These are phyloP conservation scores for Cephalotrichum gorgonifer DNA, from an alignment of 2,329 filamentous ascomycete species.

Conservation along the genomic window DNA sequence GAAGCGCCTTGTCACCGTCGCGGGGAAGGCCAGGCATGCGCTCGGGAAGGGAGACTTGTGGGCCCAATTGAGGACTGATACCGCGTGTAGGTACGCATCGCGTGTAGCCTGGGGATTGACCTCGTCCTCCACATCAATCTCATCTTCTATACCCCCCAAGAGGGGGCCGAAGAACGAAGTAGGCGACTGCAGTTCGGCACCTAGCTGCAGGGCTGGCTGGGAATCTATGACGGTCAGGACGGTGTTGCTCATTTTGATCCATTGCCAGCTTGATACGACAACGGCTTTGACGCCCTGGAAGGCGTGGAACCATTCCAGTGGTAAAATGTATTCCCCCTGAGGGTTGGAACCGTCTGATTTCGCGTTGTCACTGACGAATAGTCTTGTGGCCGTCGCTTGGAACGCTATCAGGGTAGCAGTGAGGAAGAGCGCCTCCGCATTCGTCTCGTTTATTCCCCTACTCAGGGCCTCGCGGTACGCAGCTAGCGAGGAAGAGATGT, in stretches of 20 bases:
- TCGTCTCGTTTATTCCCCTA: slow-evolving; percentile 44
- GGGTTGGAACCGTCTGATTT: slow-evolving; percentile 22
- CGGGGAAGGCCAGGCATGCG: slow-evolving; percentile 52
- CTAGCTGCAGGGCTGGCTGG: slow-evolving; percentile 50
- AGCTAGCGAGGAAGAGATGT: slow-evolving; percentile 52
- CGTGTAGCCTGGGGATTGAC: slow-evolving; percentile 19
- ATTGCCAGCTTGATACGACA: slow-evolving; percentile 54
- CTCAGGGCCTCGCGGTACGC: slow-evolving; percentile 48
- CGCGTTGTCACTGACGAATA: slow-evolving; percentile 47
- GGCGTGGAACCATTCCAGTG: slow-evolving; percentile 55
- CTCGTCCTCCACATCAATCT: slow-evolving; percentile 29
- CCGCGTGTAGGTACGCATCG: slow-evolving; percentile 48
- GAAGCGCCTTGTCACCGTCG: slow-evolving; percentile 51
- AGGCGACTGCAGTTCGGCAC: slow-evolving; percentile 35
- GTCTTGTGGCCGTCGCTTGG: slow-evolving; percentile 52
- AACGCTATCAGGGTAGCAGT: slow-evolving; percentile 57
- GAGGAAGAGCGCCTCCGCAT: slow-evolving; percentile 53
- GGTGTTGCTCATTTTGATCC: slow-evolving; percentile 45
- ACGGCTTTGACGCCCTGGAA: slow-evolving; percentile 59
- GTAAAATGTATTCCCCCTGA: slow-evolving; percentile 41
- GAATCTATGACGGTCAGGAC: slow-evolving; percentile 54
- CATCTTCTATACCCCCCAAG: slow-evolving; percentile 46
- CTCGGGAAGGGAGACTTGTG: slow-evolving; percentile 49
- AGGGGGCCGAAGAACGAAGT: slow-evolving; percentile 52
- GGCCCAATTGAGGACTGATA: slow-evolving; percentile 58